Conservation (phyloP, 306 rosid species). For the Fragaria nilgerrensis region DNA sequence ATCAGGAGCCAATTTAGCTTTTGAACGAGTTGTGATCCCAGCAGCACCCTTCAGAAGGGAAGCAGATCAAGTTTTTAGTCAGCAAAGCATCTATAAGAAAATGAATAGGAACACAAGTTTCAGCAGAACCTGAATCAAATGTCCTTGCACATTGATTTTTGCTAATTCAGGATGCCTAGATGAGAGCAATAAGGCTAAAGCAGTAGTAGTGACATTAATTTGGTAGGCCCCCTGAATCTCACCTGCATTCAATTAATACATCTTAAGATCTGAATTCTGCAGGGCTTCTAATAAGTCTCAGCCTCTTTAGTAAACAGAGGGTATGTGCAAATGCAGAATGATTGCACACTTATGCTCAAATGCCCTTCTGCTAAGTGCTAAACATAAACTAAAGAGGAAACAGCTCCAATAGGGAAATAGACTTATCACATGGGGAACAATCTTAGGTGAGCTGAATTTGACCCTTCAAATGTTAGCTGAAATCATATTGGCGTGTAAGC, state of each 20-base stretch:
- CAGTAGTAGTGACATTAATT: conserved; percentile 89
- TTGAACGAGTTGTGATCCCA: conserved; percentile 88
- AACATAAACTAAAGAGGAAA: background rate
- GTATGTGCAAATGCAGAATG: background rate
- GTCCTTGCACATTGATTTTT: conserved; percentile 64
- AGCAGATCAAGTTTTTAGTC: conserved; percentile 21
- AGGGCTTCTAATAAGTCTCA: background rate
- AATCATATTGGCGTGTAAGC: background rate
- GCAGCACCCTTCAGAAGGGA: conserved; percentile 45
- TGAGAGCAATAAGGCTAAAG: conserved; percentile 72
- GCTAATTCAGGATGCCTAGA: conserved; percentile 62
- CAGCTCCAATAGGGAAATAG: background rate
- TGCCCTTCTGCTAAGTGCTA: background rate
- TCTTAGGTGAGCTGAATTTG: background rate
- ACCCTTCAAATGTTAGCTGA: background rate
- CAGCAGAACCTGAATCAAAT: conserved; percentile 59
- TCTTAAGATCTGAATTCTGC: background rate
- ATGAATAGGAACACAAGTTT: conserved; percentile 7
- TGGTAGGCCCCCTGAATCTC: conserved; percentile 94
- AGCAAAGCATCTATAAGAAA: conserved; percentile 22
- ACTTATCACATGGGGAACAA: background rate
- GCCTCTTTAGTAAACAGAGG: background rate
- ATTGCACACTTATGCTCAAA: background rate
- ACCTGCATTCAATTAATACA: conserved; percentile 45
- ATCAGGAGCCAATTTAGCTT: conserved; percentile 85